Evolutionary conservation across 2,329 filamentous ascomycete species (phyloP), one percentile per base, ranked within the genome.

Genomic region (Pseudogymnoascus sp.): DNA sequence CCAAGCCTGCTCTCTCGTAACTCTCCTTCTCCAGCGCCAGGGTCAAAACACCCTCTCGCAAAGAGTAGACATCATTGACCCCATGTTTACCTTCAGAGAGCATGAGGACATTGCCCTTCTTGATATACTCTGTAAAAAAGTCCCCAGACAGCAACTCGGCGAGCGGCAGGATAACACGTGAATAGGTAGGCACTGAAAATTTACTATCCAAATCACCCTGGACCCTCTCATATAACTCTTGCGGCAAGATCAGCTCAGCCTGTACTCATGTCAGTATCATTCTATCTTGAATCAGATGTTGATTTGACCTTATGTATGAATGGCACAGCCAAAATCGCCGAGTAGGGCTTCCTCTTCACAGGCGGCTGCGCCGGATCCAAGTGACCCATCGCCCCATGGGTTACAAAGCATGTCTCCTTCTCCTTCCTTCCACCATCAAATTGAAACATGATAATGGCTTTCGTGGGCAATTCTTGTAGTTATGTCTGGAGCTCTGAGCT

Each of bases 51-150:
- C 90, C 91, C 65, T 90, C 81, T 60, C 75, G 78, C 1, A 97
- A 74, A 0, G 81, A 81, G 70, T 90, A 92, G 2, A 86, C 77
- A 66, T 88, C 89, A 67, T 92, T 87, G 2, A 85, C 78, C 2
- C 83, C 85, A 6, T 80, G 76, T 30, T 81, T 80, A 10, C 90
- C 91, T 71, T 92, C 82, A 0, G 92, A 96, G 2, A 96, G 79
- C 87, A 97, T 89, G 65, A 89, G 72, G 56, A 95, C 76, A 69
- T 90, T 85, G 69, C 68, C 67, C 66, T 63, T 80, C 72, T 95
- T 95, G 65, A 97, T 85, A 69, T 95, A 92, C 41, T 84, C 78
- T n/a, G 82, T 86, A 68, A 96, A 91, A 67, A 96, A 95, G 0
- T 85, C 81, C 1, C 83, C 82, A 33, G 87, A 79, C 0, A 97